Conservation (phyloP, 805 yeast species). For the Wickerhamiella galacta region DNA sequence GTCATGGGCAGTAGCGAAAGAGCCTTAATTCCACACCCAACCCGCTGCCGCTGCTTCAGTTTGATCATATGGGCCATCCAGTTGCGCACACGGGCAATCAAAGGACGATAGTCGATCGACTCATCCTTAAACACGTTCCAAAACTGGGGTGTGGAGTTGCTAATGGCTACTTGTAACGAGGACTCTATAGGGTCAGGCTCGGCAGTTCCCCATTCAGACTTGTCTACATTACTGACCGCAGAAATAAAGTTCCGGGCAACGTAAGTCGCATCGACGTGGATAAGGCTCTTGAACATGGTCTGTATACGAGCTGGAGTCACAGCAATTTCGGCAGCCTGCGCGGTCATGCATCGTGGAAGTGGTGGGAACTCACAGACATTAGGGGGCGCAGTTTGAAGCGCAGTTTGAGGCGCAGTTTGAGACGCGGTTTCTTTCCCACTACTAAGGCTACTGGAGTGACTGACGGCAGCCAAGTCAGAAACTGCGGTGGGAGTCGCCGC, state of each 20-base stretch:
- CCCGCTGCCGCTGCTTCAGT: conserved; percentile 2
- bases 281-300: not conserved
- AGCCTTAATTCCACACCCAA: conserved; percentile 6
- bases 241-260: conserved; percentile 4
- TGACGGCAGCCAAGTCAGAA: too few species aligned
- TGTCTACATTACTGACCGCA: conserved; percentile 6
- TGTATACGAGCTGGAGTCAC: not conserved
- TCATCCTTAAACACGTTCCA: conserved; percentile 1
- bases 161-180: conserved; percentile 4
- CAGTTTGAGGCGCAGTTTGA: too few species aligned
- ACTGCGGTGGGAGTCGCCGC: too few species aligned
- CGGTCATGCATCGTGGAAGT: not conserved
- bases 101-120: conserved; percentile 1
- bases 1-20: conserved; percentile 5
- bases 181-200: conserved; percentile 10
- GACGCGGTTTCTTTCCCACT: too few species aligned
- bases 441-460: too few species aligned
- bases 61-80: conserved; percentile 10
- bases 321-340: not conserved
- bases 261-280: not conserved
- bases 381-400: too few species aligned
- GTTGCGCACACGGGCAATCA: conserved; percentile 11
- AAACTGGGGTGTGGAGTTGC: conserved; percentile 4
- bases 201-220: conserved; percentile 6
- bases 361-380: too few species aligned